phyloP scores from a whole-genome alignment of 352 stramenopile species.

The Phytophthora pinifolia region DNA sequence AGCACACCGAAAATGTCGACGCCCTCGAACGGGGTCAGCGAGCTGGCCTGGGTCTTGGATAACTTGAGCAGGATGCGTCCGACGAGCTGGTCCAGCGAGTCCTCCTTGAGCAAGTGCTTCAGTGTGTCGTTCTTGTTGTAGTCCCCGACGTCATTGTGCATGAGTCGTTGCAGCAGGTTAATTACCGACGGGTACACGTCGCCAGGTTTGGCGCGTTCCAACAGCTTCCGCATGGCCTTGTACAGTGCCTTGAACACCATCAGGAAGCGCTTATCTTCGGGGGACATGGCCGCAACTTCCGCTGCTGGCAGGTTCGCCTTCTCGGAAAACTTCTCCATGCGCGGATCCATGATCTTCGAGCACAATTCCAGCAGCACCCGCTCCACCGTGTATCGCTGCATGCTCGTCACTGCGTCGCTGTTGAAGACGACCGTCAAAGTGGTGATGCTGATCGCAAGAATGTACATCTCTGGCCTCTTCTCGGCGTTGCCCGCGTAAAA shows the following conservation, averaged over 20 bases:
- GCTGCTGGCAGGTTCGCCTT: conserved; percentile 39
- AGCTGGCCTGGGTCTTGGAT: conserved; percentile 53
- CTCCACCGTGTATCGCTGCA: conserved; percentile 79
- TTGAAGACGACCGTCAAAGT: conserved; percentile 65
- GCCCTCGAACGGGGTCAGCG: conserved; percentile 66
- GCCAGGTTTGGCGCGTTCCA: conserved; percentile 56
- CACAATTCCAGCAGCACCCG: conserved; percentile 75
- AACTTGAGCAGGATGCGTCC: conserved; percentile 73
- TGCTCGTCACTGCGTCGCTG: conserved; percentile 52
- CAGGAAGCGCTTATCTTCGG: conserved; percentile 60
- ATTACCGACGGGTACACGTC: conserved; percentile 80
- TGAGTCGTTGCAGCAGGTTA: conserved; percentile 76
- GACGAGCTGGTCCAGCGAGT: conserved; percentile 79
- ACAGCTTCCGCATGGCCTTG: conserved; percentile 57
- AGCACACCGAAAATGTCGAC: conserved; percentile 83
- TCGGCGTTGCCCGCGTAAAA: conserved; percentile 63
- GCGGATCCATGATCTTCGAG: conserved; percentile 71
- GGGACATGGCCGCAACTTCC: conserved; percentile 41
- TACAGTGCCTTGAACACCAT: conserved; percentile 75
- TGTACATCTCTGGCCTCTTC: conserved; percentile 66
- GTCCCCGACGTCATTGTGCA: conserved; percentile 77
- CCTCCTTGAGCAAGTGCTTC: conserved; percentile 73
- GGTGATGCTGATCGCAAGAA: conserved; percentile 74
- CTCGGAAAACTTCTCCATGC: conserved; percentile 60
- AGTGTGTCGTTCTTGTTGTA: conserved; percentile 74